Conservation (phyloP, 148 eudicot species). For the Simmondsia chinensis region DNA sequence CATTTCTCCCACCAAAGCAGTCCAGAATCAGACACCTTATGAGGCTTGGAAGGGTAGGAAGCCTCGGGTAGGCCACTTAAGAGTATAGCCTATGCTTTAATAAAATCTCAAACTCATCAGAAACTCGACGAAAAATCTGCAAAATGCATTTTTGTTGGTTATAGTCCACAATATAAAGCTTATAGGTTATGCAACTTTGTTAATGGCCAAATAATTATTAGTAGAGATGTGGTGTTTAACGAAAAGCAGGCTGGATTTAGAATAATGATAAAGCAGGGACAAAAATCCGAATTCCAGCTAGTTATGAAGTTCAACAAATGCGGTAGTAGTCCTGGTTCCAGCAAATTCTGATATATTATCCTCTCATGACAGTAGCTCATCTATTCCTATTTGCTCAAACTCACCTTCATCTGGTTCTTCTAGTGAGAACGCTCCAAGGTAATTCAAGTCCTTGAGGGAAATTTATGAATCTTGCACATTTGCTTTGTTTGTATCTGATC, state of each 20-base stretch:
- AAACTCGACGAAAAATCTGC: slow-evolving; percentile 15
- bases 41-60: slow-evolving; percentile 9
- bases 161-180: slow-evolving; percentile 12
- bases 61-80: neutral
- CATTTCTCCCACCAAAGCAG: slow-evolving; percentile 7
- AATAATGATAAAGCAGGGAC: neutral
- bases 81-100: slow-evolving; percentile 10
- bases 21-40: neutral
- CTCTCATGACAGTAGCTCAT: neutral
- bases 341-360: neutral
- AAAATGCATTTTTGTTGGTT: slow-evolving; percentile 19
- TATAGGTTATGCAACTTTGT: slow-evolving; percentile 11
- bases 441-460: neutral
- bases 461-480: neutral
- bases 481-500: neutral
- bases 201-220: slow-evolving; percentile 10
- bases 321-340: neutral
- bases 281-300: neutral
- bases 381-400: neutral
- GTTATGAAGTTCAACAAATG: neutral
- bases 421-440: neutral
- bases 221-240: slow-evolving; percentile 8
- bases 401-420: neutral
- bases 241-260: slow-evolving; percentile 3
- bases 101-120: neutral